Evolutionary conservation across 495 filamentous ascomycete genomes (phyloP), one percentile per base, ranked within the genome.

Genomic region (Aspergillus asperescens): DNA sequence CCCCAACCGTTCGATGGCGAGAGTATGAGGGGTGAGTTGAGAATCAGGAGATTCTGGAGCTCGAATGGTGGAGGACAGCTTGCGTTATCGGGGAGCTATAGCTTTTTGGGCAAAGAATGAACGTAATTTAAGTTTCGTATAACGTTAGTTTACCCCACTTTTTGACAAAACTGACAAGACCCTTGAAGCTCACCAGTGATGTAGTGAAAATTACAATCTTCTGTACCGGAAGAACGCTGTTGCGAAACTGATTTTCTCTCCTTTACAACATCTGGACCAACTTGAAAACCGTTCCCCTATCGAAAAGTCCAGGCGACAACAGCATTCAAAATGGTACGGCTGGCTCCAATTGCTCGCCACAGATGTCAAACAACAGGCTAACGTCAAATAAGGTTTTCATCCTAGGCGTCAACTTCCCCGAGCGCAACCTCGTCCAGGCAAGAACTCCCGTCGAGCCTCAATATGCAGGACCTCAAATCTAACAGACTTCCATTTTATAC

Each of bases 341-440:
- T 18, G 1, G n/a, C 7, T 16, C 5, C 20, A 47, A 46, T 41
- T 12, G 6, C 2, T 20, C 31, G 0, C 7, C n/a, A 24, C 0
- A 12, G 34, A n/a, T 16, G 20, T 40, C 9, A 34, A 20, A 38
- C n/a, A 47, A 4, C 0, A 13, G n/a, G 22, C 48, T 60, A 52
- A 59, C 45, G 12, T 42, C 23, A 29, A 35, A 20, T 50, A 12
- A 75, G 93, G 88, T 93, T 65, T 82, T 90, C 74, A 85, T 98
- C 55, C 80, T 92, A 54, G 87, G 88, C 58, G 74, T 85, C 68
- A 89, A 85, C 74, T 95, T 97, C 80, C 72, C 82, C 58, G 93
- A 96, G 72, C 67, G 73, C 54, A 83, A 82, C 62, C 78, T 95
- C 54, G 80, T 96, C 67, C 87, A 85, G 79, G 90, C 86, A 79